A percentile compares a stretch with the other conserved stretches of the same genome.
phyloP scores from a whole-genome alignment of 2,329 filamentous ascomycete species.

The Penicillium sp. region DNA sequence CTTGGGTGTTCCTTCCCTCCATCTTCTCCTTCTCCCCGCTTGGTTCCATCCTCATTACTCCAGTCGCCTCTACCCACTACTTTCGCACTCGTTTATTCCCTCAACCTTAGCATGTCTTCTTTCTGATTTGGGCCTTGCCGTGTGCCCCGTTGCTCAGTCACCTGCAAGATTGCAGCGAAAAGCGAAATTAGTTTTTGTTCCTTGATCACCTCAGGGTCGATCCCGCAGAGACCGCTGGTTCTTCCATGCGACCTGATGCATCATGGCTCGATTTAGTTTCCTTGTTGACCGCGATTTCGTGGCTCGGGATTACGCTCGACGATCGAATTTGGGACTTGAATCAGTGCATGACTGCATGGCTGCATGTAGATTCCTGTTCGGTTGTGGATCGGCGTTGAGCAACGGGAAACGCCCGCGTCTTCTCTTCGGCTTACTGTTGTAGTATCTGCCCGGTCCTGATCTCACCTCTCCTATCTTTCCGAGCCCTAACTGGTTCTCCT shows the following conservation, averaged over 20 bases:
- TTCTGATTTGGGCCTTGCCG: slow-evolving; percentile 29
- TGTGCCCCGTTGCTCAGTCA: slow-evolving; percentile 25
- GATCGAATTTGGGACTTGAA: not conserved
- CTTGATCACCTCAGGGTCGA: slow-evolving; percentile 18
- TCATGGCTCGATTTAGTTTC: not conserved
- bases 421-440: not conserved
- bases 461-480: not conserved
- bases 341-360: not conserved
- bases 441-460: not conserved
- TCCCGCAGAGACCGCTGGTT: slow-evolving; percentile 31
- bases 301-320: slow-evolving; percentile 2
- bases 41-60: not conserved
- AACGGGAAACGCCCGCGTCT: not conserved
- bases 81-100: slow-evolving; percentile 16
- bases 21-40: slow-evolving; percentile 6
- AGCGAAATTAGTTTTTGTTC: slow-evolving; percentile 4
- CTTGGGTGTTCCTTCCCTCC: slow-evolving; percentile 1
- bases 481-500: slow-evolving; percentile 2
- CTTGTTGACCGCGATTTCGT: slow-evolving; percentile 16
- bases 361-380: not conserved
- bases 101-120: slow-evolving; percentile 9
- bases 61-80: slow-evolving; percentile 1
- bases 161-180: slow-evolving; percentile 17
- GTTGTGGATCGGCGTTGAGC: not conserved
- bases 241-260: slow-evolving; percentile 24